Evolutionary conservation across 1,284 basidiomycete species (phyloP).

Genomic region (Microbotryomycetes sp.): DNA sequence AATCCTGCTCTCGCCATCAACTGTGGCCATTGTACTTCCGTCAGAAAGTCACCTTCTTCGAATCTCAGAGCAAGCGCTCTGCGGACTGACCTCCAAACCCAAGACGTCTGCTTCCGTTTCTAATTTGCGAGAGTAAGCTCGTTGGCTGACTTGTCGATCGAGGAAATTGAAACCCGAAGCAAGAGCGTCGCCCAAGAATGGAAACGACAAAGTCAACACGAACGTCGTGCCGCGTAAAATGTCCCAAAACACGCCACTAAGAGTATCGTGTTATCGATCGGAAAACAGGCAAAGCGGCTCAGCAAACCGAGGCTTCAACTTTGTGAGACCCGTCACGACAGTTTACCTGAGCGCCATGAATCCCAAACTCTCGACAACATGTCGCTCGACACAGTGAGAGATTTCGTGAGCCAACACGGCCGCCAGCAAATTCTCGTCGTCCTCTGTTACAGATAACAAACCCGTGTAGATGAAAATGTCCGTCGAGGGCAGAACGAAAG

Average conservation of each 20-base stretch:
- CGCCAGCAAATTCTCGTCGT: slow-evolving; percentile 46
- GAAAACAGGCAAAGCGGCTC: neutral
- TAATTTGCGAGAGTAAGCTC: slow-evolving; percentile 48
- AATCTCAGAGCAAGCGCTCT: too few relatives aligned
- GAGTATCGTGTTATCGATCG: too few relatives aligned
- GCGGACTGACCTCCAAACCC: slow-evolving; percentile 43
- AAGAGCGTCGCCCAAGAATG: slow-evolving; percentile 45
- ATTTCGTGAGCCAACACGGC: slow-evolving; percentile 48
- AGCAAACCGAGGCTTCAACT: neutral
- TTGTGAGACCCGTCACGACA: neutral
- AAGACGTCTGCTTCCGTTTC: slow-evolving; percentile 49
- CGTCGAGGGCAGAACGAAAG: slow-evolving; percentile 47
- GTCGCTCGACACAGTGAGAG: slow-evolving; percentile 47
- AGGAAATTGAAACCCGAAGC: slow-evolving; percentile 47
- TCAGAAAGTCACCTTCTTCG: too few relatives aligned
- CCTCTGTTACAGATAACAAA: slow-evolving; percentile 43
- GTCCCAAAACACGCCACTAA: slow-evolving; percentile 47
- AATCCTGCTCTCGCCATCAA: slow-evolving; percentile 48
- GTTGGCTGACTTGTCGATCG: slow-evolving; percentile 46
- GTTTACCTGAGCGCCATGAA: slow-evolving; percentile 44
- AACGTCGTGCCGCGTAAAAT: slow-evolving; percentile 47
- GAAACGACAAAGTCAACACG: slow-evolving; percentile 48
- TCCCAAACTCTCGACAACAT: slow-evolving; percentile 48
- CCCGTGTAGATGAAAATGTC: slow-evolving; percentile 49
- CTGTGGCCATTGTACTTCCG: too few relatives aligned